Percentiles rank a stretch among this genome's conserved stretches.
phyloP scores from a whole-genome alignment of 495 filamentous ascomycete genomes.

The Xylaria castorea region DNA sequence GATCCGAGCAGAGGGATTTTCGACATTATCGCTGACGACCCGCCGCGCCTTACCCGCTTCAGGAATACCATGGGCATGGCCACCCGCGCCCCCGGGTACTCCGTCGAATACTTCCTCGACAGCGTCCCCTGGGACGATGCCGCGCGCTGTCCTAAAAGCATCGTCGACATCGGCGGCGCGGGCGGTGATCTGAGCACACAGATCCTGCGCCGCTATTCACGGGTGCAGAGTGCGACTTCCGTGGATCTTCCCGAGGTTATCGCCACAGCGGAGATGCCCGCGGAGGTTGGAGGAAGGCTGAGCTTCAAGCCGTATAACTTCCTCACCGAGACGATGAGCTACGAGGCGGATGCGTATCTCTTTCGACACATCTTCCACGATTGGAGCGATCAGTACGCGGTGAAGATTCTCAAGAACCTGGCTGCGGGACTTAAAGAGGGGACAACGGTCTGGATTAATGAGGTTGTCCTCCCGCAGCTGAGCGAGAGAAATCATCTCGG shows the following conservation, averaged over 20 bases:
- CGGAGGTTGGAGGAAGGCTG: constrained; percentile 45
- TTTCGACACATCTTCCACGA: constrained; percentile 64
- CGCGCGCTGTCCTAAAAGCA: constrained; percentile 32
- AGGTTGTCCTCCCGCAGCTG: constrained; percentile 52
- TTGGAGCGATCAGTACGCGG: constrained; percentile 60
- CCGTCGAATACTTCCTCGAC: constrained; percentile 44
- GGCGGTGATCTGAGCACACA: constrained; percentile 32
- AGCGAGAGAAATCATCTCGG: constrained; percentile 23
- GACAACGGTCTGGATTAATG: constrained; percentile 53
- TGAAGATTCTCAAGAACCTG: constrained; percentile 57
- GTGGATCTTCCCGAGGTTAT: constrained; percentile 32
- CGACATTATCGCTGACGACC: constrained; percentile 42
- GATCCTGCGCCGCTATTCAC: constrained; percentile 37
- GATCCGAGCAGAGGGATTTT: constrained; percentile 45
- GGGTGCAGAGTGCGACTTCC: constrained; percentile 34
- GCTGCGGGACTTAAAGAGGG: constrained; percentile 59
- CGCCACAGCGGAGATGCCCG: constrained; percentile 30
- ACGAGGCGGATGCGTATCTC: constrained; percentile 56
- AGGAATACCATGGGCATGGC: constrained; percentile 51
- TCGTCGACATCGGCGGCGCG: constrained; percentile 57
- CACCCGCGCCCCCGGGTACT: constrained; percentile 44
- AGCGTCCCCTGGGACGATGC: constrained; percentile 46
- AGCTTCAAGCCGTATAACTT: constrained; percentile 59
- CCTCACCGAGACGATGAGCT: constrained; percentile 55
- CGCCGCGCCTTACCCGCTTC: constrained; percentile 46